Evolutionary conservation across 495 filamentous ascomycete genomes (phyloP).

Genomic region (Bryoglossum gracile): DNA sequence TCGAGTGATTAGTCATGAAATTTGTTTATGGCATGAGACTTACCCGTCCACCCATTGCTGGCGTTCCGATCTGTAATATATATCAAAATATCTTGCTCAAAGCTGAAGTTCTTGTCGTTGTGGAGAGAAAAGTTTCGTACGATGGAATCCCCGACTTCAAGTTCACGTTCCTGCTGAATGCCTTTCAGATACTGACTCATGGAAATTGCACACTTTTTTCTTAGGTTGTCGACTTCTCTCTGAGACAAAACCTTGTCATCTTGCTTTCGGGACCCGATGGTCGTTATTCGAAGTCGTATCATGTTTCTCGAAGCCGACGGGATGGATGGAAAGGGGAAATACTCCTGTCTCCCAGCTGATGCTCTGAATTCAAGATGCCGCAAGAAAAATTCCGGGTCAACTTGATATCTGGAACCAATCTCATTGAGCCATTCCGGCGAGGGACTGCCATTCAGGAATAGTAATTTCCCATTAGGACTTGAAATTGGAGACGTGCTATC

Average conservation of each 20-base stretch:
- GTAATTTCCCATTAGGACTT: too few relatives aligned
- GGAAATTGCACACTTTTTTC: constrained; percentile 1
- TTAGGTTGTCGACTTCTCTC: not conserved
- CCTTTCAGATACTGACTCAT: constrained; percentile 12
- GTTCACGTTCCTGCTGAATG: not conserved
- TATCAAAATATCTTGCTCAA: constrained; percentile 28
- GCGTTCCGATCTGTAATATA: too few relatives aligned
- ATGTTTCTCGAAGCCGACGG: constrained; percentile 22
- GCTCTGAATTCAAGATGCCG: constrained; percentile 24
- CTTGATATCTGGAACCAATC: constrained; percentile 20
- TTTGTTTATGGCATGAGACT: too few relatives aligned
- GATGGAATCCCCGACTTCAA: constrained; percentile 23
- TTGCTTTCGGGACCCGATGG: constrained; percentile 12
- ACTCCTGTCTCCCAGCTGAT: not conserved
- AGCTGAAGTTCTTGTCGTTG: constrained; percentile 17
- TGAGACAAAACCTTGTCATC: not conserved
- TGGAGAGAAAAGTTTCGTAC: constrained; percentile 20
- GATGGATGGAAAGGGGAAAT: constrained; percentile 22
- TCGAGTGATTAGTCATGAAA: too few relatives aligned
- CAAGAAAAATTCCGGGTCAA: constrained; percentile 27
- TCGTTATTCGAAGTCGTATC: constrained; percentile 15
- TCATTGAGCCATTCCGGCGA: constrained; percentile 24
- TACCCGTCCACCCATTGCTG: constrained; percentile 6
- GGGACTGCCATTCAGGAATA: constrained; percentile 19
- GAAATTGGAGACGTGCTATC: too few relatives aligned